Conservation (phyloP, 164 flowering plant genomes). For the Vitis amurensis region DNA sequence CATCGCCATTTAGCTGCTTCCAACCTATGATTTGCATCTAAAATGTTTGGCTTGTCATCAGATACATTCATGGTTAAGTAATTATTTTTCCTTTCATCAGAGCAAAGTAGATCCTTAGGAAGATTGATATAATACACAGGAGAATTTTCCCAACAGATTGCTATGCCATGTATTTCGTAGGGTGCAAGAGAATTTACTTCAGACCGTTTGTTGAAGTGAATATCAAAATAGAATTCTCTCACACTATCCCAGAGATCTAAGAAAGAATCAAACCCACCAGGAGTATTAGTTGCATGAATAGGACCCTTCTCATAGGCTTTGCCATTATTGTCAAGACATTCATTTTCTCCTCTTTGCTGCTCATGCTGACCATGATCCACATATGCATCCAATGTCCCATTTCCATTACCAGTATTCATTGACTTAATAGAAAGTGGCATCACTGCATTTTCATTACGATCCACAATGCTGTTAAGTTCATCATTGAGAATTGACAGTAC, state of each 20-base stretch:
- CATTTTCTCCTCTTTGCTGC: slow-evolving; percentile 10
- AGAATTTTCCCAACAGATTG: slow-evolving; percentile 89
- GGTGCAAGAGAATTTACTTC: slow-evolving; percentile 43
- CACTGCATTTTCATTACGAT: slow-evolving; percentile 11
- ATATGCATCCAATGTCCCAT: slow-evolving; percentile 7
- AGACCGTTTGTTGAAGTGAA: slow-evolving; percentile 66
- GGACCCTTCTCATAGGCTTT: slow-evolving; percentile 57
- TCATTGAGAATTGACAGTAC: slow-evolving; percentile 12
- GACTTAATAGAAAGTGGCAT: slow-evolving; percentile 10
- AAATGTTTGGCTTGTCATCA: slow-evolving; percentile 15
- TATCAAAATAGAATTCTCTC: slow-evolving; percentile 79
- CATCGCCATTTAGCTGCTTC: slow-evolving; percentile 59
- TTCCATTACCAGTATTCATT: slow-evolving; percentile 18
- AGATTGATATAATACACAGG: slow-evolving; percentile 83
- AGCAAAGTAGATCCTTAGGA: slow-evolving; percentile 65
- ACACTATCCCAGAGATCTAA: slow-evolving; percentile 75
- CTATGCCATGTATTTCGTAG: slow-evolving; percentile 88
- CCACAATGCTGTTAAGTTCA: slow-evolving; percentile 11
- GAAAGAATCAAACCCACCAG: slow-evolving; percentile 86
- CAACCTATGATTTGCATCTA: slow-evolving; percentile 23
- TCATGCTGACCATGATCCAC: slow-evolving; percentile 20
- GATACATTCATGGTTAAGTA: slow-evolving; percentile 10
- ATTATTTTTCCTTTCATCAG: slow-evolving; percentile 23
- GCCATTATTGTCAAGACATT: slow-evolving; percentile 9
- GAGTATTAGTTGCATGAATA: slow-evolving; percentile 43